phyloP scores from a whole-genome alignment of 768 basidiomycete genomes.

The Cystobasidiopsis lactophilus region DNA sequence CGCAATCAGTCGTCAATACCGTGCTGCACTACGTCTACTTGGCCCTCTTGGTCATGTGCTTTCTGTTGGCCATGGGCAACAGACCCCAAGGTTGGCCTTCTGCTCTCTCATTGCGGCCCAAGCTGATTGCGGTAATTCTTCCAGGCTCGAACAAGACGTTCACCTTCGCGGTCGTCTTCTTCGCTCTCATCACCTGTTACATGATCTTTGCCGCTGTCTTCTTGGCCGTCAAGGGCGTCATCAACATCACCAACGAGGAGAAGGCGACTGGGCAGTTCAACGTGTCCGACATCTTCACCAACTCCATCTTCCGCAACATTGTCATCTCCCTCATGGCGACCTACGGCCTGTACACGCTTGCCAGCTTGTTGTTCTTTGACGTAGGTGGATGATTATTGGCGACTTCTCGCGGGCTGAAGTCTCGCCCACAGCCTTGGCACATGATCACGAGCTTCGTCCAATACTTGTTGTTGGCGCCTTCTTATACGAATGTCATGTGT shows the following conservation, averaged over 20 bases:
- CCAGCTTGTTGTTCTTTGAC: slow-evolving; percentile 67
- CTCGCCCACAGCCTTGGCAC: slow-evolving; percentile 58
- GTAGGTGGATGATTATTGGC: not conserved
- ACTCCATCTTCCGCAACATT: slow-evolving; percentile 45
- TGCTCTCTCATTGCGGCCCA: too few relatives aligned
- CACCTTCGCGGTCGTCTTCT: slow-evolving; percentile 62
- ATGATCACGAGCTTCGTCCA: slow-evolving; percentile 94
- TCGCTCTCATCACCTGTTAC: slow-evolving; percentile 76
- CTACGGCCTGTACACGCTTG: slow-evolving; percentile 61
- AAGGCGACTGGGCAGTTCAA: slow-evolving; percentile 25
- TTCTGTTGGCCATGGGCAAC: slow-evolving; percentile 91
- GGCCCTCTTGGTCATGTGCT: slow-evolving; percentile 61
- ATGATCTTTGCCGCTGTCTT: slow-evolving; percentile 74
- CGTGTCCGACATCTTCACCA: slow-evolving; percentile 1
- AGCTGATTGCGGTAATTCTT: too few relatives aligned
- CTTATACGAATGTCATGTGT: slow-evolving; percentile 71
- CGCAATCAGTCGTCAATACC: slow-evolving; percentile 4
- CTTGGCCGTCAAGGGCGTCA: slow-evolving; percentile 59
- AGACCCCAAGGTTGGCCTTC: too few relatives aligned
- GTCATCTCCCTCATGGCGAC: slow-evolving; percentile 69
- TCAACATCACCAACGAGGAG: slow-evolving; percentile 33
- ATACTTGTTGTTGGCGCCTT: slow-evolving; percentile 74
- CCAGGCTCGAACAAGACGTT: slow-evolving; percentile 60
- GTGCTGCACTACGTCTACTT: slow-evolving; percentile 38
- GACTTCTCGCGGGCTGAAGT: not conserved